Evolutionary conservation across 177 flowering plant species (phyloP).

Genomic region (Telopea speciosissima): DNA sequence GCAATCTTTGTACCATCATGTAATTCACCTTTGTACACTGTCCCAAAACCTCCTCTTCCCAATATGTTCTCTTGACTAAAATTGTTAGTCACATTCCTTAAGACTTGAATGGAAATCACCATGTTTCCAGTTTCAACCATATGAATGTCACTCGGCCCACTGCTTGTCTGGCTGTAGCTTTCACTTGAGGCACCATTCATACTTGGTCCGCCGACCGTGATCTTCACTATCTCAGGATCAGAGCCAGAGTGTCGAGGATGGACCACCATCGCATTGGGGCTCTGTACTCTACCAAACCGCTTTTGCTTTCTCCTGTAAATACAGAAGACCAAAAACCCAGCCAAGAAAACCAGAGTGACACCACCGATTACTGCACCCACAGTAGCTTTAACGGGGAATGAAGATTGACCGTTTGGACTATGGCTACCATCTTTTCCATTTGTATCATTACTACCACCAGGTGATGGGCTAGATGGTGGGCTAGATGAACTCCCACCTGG

Average conservation of each 20-base stretch:
- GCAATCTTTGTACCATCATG: constrained; percentile 93
- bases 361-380: constrained; percentile 48
- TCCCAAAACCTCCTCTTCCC: constrained; percentile 84
- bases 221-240: constrained; percentile 53
- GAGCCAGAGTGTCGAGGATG: constrained; percentile 76
- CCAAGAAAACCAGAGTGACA: constrained; percentile 21
- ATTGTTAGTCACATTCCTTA: constrained; percentile 66
- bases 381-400: constrained; percentile 18
- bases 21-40: constrained; percentile 84
- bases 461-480: neutral
- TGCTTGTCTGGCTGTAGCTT: constrained; percentile 32
- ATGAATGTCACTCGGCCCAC: constrained; percentile 51
- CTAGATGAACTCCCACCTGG: constrained; percentile 12
- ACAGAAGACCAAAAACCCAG: constrained; percentile 32
- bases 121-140: constrained; percentile 55
- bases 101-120: constrained; percentile 69
- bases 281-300: constrained; percentile 42
- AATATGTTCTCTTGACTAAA: constrained; percentile 63
- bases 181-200: constrained; percentile 34
- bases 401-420: constrained; percentile 20
- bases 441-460: neutral
- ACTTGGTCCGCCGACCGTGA: constrained; percentile 51
- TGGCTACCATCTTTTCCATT: neutral
- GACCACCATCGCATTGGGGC: constrained; percentile 47
- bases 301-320: constrained; percentile 33